Evolutionary conservation across 208 protist genomes (phyloP), one percentile per base, ranked within the genome.

Genomic region (Strigomonas galati): DNA sequence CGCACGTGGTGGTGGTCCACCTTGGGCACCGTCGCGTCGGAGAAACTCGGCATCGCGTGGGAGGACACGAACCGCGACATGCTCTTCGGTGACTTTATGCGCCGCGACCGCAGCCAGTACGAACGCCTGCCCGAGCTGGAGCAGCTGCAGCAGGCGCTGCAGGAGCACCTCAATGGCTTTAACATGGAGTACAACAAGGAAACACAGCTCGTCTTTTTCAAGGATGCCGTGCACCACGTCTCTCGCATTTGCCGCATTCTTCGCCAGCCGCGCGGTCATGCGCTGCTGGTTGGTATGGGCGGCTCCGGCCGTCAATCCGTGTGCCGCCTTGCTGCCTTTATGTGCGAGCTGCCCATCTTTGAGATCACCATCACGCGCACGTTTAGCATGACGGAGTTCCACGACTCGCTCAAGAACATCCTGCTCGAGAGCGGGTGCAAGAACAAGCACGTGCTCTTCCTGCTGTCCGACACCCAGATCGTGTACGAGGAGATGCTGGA

Each of bases 171-270:
- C 55, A 86, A 81, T 51, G 85, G 91, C 51, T 98, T 97, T 69
- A 99, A 98, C 68, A 81, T 93, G 57, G 85, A 92, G 69, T 85
- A 81, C 72, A 91, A 97, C 63, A 93, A 93, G 57, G 80, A 91
- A 44, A 69, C 95, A 24, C 81, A 98, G 51, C 82, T 99, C 2
- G 98, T 99, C 31, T 98, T 99, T 65, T 99, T 99, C 85, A 81
- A 90, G 52, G 97, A 99, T 62, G 97, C 97, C 4, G 81, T 98
- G 46, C 79, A 96, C 62, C 98, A 99, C 74, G 77, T 99, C 6
- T 85, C 94, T 14, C 88, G 98, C 48, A 98, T 99, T 40, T 95
- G 86, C 59, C 91, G 98, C 43, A 92, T 99, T 21, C 72, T 99
- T 5, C 92, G 97, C 30, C 97, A 99, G 81, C 97, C 97, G 21